phyloP scores from a whole-genome alignment of 2,329 filamentous ascomycete genomes.

The Rhinocladiella mackenziei region DNA sequence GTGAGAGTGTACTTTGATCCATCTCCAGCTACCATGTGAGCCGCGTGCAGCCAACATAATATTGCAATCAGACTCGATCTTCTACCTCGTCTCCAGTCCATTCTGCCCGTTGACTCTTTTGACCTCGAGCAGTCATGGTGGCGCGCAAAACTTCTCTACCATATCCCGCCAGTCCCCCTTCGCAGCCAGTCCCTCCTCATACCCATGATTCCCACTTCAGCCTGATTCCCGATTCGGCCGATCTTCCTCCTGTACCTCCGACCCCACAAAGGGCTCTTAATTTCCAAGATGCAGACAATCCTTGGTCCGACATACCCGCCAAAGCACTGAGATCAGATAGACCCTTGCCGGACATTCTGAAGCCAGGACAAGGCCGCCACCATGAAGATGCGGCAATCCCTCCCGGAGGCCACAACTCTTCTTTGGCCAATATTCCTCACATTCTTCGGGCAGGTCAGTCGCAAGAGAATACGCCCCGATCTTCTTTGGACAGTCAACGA shows the following conservation, averaged over 20 bases:
- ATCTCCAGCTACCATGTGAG: constrained; percentile 13
- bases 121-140: constrained; percentile 15
- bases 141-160: constrained; percentile 25
- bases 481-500: constrained; percentile 29
- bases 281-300: constrained; percentile 27
- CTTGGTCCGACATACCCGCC: constrained; percentile 24
- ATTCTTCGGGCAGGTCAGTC: constrained; percentile 25
- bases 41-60: constrained; percentile 8
- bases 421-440: constrained; percentile 19
- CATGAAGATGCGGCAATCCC: neutral
- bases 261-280: constrained; percentile 3
- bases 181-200: constrained; percentile 13
- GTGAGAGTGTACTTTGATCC: no score
- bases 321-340: constrained; percentile 16
- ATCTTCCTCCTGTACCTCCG: constrained; percentile 20
- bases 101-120: neutral
- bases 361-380: constrained; percentile 11
- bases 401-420: neutral
- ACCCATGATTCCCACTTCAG: constrained; percentile 2
- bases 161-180: constrained; percentile 21
- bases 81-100: neutral
- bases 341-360: constrained; percentile 23
- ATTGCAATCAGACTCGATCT: neutral
- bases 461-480: constrained; percentile 28
- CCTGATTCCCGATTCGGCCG: constrained; percentile 23